Base-by-base conservation (phyloP, 148 eudicot genomes). In the Fagopyrum tataricum region DNA sequence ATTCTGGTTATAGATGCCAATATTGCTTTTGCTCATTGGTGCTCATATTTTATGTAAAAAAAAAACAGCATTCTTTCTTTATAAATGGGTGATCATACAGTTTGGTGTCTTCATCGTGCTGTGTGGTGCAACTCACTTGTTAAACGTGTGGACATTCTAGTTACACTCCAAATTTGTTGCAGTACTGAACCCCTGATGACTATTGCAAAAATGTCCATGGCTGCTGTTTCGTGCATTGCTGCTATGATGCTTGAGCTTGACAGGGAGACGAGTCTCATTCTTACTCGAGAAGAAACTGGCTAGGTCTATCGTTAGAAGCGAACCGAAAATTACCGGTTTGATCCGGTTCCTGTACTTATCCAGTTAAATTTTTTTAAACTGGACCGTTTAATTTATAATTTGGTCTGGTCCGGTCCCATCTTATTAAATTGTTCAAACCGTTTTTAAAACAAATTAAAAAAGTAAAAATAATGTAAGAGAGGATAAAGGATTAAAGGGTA, bases 231-330 rank as follows among this genome's bases (percentile, higher is more conserved):
- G 4, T 94, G 98, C 76, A 90, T 82, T 15, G 91, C 98, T 21
- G 98, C 98, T 20, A 87, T 94, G 31, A 89, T 91, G 97, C 84
- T 94, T 26, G 98, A 89, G 75, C 93, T 91, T 23, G 98, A 94
- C 78, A 81, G 93, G 76, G 98, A 94, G 76, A 89, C 89, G 97
- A 97, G 98, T 48, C 79, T 91, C 49, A 94, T 94, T 6, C 95
- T 94, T 62, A 89, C 97, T 6, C 98, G 91, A 72, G 98, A 94
- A 82, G 98, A 94, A 79, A 94, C 97, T 6, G 98, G 98, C 79
- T 94, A 18, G 88, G 82, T 77, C 91, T 97, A 43, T 89, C 98
- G n/a, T n/a, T n/a, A n/a, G n/a, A n/a, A n/a, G n/a, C n/a, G n/a
- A n/a, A n/a, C n/a, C n/a, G n/a, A n/a, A n/a, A n/a, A n/a, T n/a